A percentile compares a stretch with the other conserved stretches of the same genome.
Evolutionary conservation across 495 filamentous ascomycete genomes (phyloP).

Genomic region (Mytilinidion resinicola): DNA sequence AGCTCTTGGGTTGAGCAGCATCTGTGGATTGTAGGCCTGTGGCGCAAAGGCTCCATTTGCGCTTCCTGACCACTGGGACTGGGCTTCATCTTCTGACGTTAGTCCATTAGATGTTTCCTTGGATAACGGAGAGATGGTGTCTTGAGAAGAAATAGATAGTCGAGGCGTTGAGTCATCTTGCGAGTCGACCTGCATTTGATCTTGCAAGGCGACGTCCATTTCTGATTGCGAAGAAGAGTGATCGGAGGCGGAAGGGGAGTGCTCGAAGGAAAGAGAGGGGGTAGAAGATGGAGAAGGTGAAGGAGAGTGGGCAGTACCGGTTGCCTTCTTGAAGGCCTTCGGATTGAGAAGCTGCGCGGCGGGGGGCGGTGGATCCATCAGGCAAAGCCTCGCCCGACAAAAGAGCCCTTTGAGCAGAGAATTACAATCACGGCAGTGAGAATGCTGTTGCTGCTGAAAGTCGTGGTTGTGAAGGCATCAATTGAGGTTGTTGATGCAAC

Average conservation of each 20-base stretch:
- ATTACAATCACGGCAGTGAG: not conserved
- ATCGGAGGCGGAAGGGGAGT: not conserved
- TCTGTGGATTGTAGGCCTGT: slow-evolving; percentile 20
- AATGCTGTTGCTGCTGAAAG: not conserved
- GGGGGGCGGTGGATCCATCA: slow-evolving; percentile 1
- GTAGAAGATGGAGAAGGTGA: not conserved
- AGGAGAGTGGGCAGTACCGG: not conserved
- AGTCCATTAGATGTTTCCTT: not conserved
- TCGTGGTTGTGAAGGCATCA: not conserved
- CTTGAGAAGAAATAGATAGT: not conserved
- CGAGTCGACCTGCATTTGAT: not conserved
- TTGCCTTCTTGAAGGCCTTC: slow-evolving; percentile 6
- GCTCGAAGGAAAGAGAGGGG: not conserved
- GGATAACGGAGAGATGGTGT: not conserved
- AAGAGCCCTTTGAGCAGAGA: not conserved
- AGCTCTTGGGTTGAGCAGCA: slow-evolving; percentile 32
- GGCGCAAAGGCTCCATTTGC: not conserved
- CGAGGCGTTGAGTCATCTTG: not conserved
- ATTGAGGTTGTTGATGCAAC: not conserved
- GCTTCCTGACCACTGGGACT: not conserved
- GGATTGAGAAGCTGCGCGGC: slow-evolving; percentile 11
- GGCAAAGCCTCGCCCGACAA: not conserved
- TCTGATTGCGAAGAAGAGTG: not conserved
- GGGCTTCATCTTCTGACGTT: not conserved
- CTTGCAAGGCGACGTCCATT: not conserved